Conservation (phyloP, 2,329 filamentous ascomycete species). For the Aspergillus carbonarius region DNA sequence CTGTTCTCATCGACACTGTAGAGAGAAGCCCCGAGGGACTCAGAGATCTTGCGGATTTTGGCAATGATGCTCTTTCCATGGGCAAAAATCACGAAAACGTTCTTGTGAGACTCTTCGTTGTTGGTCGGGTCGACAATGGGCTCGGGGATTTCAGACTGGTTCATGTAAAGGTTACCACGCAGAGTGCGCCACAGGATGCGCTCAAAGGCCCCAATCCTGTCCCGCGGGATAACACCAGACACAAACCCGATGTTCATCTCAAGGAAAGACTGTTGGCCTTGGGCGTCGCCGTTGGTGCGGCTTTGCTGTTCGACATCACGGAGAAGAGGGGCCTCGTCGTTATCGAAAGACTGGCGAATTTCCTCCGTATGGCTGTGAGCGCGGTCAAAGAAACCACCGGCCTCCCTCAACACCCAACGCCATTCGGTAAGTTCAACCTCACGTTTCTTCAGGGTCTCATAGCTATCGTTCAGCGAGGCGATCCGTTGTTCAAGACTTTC, state of each 20-base stretch:
- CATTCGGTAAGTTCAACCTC: slow-evolving; percentile 97
- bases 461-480: slow-evolving; percentile 91
- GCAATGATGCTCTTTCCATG: slow-evolving; percentile 97
- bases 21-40: slow-evolving; percentile 91
- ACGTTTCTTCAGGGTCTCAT: slow-evolving; percentile 96
- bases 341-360: slow-evolving; percentile 81
- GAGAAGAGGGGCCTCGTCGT: slow-evolving; percentile 90
- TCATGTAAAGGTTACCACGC: slow-evolving; percentile 98
- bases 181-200: slow-evolving; percentile 96
- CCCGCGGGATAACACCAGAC: slow-evolving; percentile 88
- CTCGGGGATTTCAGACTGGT: slow-evolving; percentile 97
- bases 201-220: slow-evolving; percentile 92
- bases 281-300: slow-evolving; percentile 59
- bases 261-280: slow-evolving; percentile 82
- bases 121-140: slow-evolving; percentile 85
- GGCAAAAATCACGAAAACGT: slow-evolving; percentile 98
- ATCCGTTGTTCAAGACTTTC: slow-evolving; percentile 91
- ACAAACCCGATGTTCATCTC: slow-evolving; percentile 99
- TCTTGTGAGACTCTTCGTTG: slow-evolving; percentile 93
- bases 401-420: slow-evolving; percentile 96
- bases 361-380: slow-evolving; percentile 96
- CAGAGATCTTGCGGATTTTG: slow-evolving; percentile 98
- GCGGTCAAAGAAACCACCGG: slow-evolving; percentile 94
- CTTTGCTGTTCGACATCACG: slow-evolving; percentile 86
- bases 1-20: slow-evolving; percentile 98